These are phyloP conservation scores for Rhizopus sp. DNA, from an alignment of 371 early-diverging fungal species.

Conservation along the genomic window DNA sequence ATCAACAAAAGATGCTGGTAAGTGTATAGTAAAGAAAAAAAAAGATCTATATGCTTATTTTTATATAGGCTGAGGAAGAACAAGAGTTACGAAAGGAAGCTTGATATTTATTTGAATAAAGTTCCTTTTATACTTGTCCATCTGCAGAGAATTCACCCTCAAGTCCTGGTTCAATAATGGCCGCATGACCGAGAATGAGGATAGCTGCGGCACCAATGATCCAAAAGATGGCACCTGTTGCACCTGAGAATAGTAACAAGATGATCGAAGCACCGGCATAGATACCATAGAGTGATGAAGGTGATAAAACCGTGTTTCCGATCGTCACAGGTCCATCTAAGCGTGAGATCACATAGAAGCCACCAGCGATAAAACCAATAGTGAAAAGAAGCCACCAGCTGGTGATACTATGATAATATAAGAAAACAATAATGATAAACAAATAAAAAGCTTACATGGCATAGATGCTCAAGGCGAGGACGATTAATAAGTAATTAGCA, in stretches of 20 bases:
- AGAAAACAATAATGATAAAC: background rate
- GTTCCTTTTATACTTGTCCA: conserved; percentile 38
- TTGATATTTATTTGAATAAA: background rate
- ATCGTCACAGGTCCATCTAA: conserved; percentile 54
- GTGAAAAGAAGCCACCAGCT: conserved; percentile 60
- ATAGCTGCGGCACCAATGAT: conserved; percentile 67
- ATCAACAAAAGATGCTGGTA: conserved; percentile 52
- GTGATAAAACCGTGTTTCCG: conserved; percentile 42
- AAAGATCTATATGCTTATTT: background rate
- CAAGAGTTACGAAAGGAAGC: conserved; percentile 2
- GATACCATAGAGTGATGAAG: conserved; percentile 53
- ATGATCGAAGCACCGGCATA: conserved; percentile 54
- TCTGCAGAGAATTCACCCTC: conserved; percentile 64
- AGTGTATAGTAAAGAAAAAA: background rate
- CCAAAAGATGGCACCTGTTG: conserved; percentile 69
- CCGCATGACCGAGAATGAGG: conserved; percentile 64
- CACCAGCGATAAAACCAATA: conserved; percentile 57
- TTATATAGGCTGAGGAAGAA: conserved; percentile 24
- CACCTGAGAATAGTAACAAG: conserved; percentile 62
- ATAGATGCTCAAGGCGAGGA: conserved; percentile 61
- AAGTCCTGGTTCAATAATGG: conserved; percentile 63
- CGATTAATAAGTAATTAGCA: conserved; percentile 65
- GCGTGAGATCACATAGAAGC: conserved; percentile 57
- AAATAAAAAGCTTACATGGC: conserved; percentile 53
- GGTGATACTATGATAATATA: conserved; percentile 45